Percentiles rank a stretch among this genome's conserved stretches.
phyloP scores from a whole-genome alignment of 805 yeast species.

The Kurtzmaniella fragi region DNA sequence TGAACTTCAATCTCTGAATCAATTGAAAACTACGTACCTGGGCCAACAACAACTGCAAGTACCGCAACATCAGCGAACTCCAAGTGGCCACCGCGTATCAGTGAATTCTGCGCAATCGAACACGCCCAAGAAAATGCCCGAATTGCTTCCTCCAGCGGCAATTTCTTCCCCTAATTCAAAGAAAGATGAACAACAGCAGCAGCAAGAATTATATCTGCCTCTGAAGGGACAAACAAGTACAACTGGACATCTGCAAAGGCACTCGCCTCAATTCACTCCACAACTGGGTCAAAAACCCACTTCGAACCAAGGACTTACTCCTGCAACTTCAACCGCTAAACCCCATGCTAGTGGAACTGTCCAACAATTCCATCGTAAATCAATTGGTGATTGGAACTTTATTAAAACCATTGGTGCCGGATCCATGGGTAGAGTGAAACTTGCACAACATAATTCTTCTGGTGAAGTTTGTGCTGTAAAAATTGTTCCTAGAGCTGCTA shows the following conservation, averaged over 20 bases:
- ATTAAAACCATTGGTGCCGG: conserved; percentile 96
- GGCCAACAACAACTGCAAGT: conserved; percentile 1
- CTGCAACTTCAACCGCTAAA: not conserved
- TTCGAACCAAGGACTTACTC: conserved; percentile 1
- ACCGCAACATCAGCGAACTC: conserved; percentile 6
- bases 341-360: conserved; percentile 7
- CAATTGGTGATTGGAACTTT: conserved; percentile 97
- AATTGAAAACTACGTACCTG: conserved; percentile 3
- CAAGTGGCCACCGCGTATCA: conserved; percentile 4
- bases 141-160: conserved; percentile 29
- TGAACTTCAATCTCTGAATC: conserved; percentile 5
- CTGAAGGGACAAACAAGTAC: not conserved
- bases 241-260: conserved; percentile 9
- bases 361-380: conserved; percentile 69
- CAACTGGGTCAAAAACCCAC: not conserved
- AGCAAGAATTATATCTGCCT: conserved; percentile 1
- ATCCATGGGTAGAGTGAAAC: conserved; percentile 97
- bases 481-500: conserved; percentile 87
- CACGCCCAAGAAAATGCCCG: conserved; percentile 8
- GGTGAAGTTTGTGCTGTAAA: conserved; percentile 86
- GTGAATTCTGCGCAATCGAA: conserved; percentile 1
- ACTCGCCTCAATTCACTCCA: conserved; percentile 1
- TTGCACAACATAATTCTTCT: conserved; percentile 81
- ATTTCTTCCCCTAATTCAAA: conserved; percentile 12
- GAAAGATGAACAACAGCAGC: conserved; percentile 4